Percentiles rank a stretch among this genome's conserved stretches.
phyloP scores from a whole-genome alignment of 1,139 yeast species.

The Pichia sp. region DNA sequence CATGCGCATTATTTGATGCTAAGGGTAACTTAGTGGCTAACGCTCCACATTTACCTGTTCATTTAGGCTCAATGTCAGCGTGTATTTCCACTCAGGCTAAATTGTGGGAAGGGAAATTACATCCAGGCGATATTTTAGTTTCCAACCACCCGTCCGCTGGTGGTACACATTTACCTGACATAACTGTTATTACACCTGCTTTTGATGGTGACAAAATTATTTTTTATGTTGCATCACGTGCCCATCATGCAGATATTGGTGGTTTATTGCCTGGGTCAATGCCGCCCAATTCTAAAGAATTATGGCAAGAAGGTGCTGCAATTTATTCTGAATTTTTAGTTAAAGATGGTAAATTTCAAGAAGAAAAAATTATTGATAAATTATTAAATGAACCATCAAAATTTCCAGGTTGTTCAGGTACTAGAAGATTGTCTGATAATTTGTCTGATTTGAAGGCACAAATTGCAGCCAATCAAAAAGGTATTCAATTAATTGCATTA shows the following conservation, averaged over 20 bases:
- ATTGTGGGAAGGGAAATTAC: slow-evolving; percentile 45
- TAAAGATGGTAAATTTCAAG: slow-evolving; percentile 48
- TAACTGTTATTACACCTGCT: slow-evolving; percentile 70
- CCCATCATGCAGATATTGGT: slow-evolving; percentile 67
- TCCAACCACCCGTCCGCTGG: slow-evolving; percentile 58
- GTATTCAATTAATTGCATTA: slow-evolving; percentile 44
- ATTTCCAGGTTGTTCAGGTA: slow-evolving; percentile 55
- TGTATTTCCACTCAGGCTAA: slow-evolving; percentile 50
- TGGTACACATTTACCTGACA: slow-evolving; percentile 65
- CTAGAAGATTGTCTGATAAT: slow-evolving; percentile 53
- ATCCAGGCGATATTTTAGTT: slow-evolving; percentile 52
- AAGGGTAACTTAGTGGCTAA: slow-evolving; percentile 56
- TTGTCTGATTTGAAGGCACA: slow-evolving; percentile 62
- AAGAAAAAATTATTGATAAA: slow-evolving; percentile 40
- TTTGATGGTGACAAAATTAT: slow-evolving; percentile 38
- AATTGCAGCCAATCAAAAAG: slow-evolving; percentile 62
- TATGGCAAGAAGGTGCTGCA: slow-evolving; percentile 62
- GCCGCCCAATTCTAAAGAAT: slow-evolving; percentile 55
- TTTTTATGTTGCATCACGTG: slow-evolving; percentile 60
- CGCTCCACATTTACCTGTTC: slow-evolving; percentile 63
- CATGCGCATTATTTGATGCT: slow-evolving; percentile 54
- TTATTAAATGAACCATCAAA: slow-evolving; percentile 46
- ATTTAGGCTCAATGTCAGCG: slow-evolving; percentile 58
- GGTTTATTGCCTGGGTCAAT: slow-evolving; percentile 63
- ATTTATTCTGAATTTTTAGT: slow-evolving; percentile 53